Conservation (phyloP, 306 rosid genomes). For the Lagenaria siceraria region DNA sequence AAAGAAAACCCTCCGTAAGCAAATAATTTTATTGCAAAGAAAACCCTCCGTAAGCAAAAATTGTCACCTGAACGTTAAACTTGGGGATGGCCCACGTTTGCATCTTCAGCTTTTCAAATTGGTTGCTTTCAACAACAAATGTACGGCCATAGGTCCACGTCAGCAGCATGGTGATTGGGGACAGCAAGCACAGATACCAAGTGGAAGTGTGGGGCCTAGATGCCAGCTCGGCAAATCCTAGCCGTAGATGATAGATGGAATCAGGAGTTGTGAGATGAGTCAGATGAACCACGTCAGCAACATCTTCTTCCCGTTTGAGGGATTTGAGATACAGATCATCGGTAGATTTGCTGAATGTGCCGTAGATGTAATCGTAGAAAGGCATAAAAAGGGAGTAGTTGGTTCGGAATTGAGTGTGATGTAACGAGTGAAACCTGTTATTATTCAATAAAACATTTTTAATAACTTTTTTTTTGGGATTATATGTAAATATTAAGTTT, state of each 20-base stretch:
- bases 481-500: background rate
- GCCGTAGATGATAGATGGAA: constrained; percentile 22
- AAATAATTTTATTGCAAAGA: no score
- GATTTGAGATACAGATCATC: constrained; percentile 12
- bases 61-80: background rate
- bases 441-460: background rate
- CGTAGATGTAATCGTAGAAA: constrained; percentile 21
- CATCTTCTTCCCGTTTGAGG: background rate
- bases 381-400: constrained; percentile 31
- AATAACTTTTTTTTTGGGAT: no score
- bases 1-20: no score
- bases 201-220: constrained; percentile 10
- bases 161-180: constrained; percentile 22
- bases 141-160: constrained; percentile 10
- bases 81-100: constrained; percentile 33
- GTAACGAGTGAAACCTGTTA: constrained; percentile 22
- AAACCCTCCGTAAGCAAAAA: no score
- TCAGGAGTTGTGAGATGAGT: constrained; percentile 20
- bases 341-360: constrained; percentile 11
- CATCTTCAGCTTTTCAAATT: constrained; percentile 3
- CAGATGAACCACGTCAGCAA: constrained; percentile 22
- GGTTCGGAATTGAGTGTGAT: constrained; percentile 33
- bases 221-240: constrained; percentile 22
- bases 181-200: constrained; percentile 24
- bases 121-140: constrained; percentile 14